phyloP scores from a whole-genome alignment of 2,329 filamentous ascomycete genomes.

The Onygenales sp. region DNA sequence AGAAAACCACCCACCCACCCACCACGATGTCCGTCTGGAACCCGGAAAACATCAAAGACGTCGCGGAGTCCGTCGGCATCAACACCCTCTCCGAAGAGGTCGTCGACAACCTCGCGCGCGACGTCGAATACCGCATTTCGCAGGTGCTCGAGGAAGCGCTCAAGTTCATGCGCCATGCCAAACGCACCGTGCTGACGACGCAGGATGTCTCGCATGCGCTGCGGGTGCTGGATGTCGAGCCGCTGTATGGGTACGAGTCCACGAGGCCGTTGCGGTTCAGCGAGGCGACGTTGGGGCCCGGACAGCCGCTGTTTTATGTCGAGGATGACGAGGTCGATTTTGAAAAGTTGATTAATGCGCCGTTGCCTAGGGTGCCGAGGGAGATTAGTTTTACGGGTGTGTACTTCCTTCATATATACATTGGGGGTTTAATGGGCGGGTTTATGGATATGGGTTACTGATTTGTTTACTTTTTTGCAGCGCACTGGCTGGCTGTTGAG shows the following conservation, averaged over 20 bases:
- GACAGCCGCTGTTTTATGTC: conserved; percentile 91
- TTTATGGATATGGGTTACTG: conserved; percentile 4
- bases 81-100: conserved; percentile 72
- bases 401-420: conserved; percentile 13
- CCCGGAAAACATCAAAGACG: conserved; percentile 87
- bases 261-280: conserved; percentile 82
- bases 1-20: neutral
- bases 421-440: neutral
- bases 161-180: conserved; percentile 89
- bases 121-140: conserved; percentile 89
- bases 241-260: conserved; percentile 91
- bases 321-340: conserved; percentile 99
- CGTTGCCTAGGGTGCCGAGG: conserved; percentile 84
- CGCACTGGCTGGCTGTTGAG: conserved; percentile 95
- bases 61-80: conserved; percentile 92
- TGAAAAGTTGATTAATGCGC: conserved; percentile 95
- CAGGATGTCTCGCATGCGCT: conserved; percentile 84
- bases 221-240: conserved; percentile 81
- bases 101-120: conserved; percentile 76
- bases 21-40: conserved; percentile 69
- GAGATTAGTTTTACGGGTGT: conserved; percentile 86
- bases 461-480: conserved; percentile 35
- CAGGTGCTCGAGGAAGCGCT: conserved; percentile 90
- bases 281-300: conserved; percentile 85
- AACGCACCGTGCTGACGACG: conserved; percentile 77